Base-by-base conservation (phyloP, 208 protist species). In the Wallacemonas collosoma region DNA sequence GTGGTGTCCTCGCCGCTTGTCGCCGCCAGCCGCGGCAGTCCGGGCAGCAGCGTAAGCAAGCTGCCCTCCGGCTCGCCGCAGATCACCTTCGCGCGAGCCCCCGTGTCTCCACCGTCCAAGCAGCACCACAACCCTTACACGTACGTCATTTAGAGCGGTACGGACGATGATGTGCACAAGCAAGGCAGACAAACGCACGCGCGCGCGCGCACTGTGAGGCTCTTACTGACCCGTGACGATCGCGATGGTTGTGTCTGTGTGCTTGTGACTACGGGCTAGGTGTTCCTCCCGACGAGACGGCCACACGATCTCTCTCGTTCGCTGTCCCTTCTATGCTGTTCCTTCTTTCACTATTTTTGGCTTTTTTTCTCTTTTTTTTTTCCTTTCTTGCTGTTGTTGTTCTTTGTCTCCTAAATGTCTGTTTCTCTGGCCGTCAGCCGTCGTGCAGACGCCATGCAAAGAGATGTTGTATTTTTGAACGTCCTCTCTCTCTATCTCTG, bases 321-420 rank as follows among this genome's bases (percentile, higher is more conserved):
- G 71, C 57, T 47, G 38, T 38, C 51, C 41, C 62, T 35, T 64
- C 15, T 58, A 9, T 35, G 54, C 43, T 64, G 63, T 69, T 69
- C 9, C 8, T 64, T 58, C 7, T 55, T 63, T 11, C 15, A 3
- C 26, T 60, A 51, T 57, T 44, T n/a, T 54, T 44, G 2, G 8
- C 65, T 68, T 50, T 41, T 39, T 73, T 58, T 67, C 0, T 55
- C 48, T 36, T 58, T 58, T 58, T 58, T n/a, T 50, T 50, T 50
- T 50, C 6, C 45, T 50, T 50, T 8, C 43, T 62, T 41, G 38
- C 43, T 62, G n/a, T 15, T n/a, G 11, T 1, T 36, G 11, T 58
- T 6, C 12, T 50, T 50, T 50, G 45, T 50, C 12, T 50, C 12
- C 45, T 50, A 50, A 50, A 50, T 50, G 12, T 50, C 45, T 50